Percentiles rank a stretch among this genome's conserved stretches.
phyloP scores from a whole-genome alignment of 176 grass and related monocot species.

The Oryza punctata region DNA sequence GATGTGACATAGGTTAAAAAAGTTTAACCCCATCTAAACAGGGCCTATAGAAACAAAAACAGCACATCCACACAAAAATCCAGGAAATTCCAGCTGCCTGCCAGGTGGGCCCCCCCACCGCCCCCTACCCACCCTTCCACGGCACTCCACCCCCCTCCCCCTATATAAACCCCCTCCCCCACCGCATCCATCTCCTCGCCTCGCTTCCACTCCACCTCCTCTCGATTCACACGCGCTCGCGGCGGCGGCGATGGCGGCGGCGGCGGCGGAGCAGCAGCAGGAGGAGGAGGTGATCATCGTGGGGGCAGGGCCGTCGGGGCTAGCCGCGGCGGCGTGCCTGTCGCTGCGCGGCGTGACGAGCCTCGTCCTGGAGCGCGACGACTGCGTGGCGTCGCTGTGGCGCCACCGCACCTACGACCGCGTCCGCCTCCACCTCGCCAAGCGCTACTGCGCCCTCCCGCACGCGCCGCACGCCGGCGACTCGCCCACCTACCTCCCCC shows the following conservation, averaged over 20 bases:
- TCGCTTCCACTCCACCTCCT: slow-evolving; percentile 3
- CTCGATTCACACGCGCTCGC: neutral
- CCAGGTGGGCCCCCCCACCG: neutral
- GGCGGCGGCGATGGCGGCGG: neutral
- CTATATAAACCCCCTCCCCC: neutral
- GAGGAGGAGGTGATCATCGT: slow-evolving; percentile 68
- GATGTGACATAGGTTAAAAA: too few relatives aligned
- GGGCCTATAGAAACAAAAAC: too few relatives aligned
- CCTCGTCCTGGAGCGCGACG: slow-evolving; percentile 82
- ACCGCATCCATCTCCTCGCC: neutral
- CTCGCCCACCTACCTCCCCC: slow-evolving; percentile 56
- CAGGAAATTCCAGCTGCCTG: neutral
- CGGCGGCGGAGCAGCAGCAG: neutral
- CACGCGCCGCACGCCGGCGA: slow-evolving; percentile 43
- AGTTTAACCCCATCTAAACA: too few relatives aligned
- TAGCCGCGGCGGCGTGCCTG: slow-evolving; percentile 77
- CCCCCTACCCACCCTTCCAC: slow-evolving; percentile 2
- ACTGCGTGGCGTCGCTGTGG: slow-evolving; percentile 75
- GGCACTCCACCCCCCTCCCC: neutral
- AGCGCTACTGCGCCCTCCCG: slow-evolving; percentile 66
- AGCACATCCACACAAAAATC: too few relatives aligned
- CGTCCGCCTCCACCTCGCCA: slow-evolving; percentile 70
- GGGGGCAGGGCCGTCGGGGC: slow-evolving; percentile 74
- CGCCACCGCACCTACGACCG: slow-evolving; percentile 75
- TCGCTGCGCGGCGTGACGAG: slow-evolving; percentile 33